phyloP scores from a whole-genome alignment of 306 rosid species.

The Cucurbita moschata region DNA sequence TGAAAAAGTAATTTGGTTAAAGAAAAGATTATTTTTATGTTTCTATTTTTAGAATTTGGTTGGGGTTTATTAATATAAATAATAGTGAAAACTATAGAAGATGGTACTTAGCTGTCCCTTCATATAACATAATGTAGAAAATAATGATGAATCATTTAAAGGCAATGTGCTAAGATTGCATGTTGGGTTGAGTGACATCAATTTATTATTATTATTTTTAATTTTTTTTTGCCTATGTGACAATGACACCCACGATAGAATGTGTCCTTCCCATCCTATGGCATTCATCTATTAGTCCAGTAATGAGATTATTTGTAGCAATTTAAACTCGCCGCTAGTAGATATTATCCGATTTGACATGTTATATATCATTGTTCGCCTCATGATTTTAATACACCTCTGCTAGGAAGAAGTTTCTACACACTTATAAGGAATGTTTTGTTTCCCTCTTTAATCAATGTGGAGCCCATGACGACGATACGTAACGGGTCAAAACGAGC shows the following conservation, averaged over 20 bases:
- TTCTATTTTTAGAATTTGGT: background rate
- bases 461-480: too few relatives aligned
- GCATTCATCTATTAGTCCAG: too few relatives aligned
- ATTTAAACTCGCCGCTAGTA: too few relatives aligned
- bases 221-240: background rate
- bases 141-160: background rate
- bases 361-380: too few relatives aligned
- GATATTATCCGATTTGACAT: too few relatives aligned
- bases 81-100: background rate
- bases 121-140: background rate
- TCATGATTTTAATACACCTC: too few relatives aligned
- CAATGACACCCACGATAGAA: background rate
- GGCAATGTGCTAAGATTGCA: background rate
- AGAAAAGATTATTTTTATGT: background rate
- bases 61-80: background rate
- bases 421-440: too few relatives aligned
- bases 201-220: background rate
- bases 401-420: too few relatives aligned
- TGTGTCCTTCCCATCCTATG: background rate
- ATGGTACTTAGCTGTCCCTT: conserved; percentile 5
- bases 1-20: too few relatives aligned
- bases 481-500: too few relatives aligned
- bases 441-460: too few relatives aligned
- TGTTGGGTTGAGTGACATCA: background rate
- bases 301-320: too few relatives aligned